Evolutionary conservation across 805 yeast genomes (phyloP).

Genomic region (Kodamaea hsintzibuensis): DNA sequence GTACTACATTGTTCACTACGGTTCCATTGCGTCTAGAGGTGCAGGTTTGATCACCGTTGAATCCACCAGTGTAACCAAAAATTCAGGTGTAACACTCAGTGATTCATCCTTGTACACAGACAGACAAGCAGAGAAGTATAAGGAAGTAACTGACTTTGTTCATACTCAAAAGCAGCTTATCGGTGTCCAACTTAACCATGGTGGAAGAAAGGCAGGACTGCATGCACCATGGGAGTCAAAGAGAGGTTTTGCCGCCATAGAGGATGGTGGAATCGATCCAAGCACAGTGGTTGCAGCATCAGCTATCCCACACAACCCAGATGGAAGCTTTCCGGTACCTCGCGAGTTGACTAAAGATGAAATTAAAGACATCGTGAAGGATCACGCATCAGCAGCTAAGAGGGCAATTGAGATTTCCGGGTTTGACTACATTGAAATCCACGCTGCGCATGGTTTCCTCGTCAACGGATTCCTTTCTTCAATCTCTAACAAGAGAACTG

Average conservation of each 20-base stretch:
- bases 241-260: too few relatives aligned
- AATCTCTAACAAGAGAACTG: constrained; percentile 41
- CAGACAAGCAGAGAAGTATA: constrained; percentile 44
- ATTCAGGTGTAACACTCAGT: constrained; percentile 45
- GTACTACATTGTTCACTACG: constrained; percentile 52
- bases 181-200: constrained; percentile 58
- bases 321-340: too few relatives aligned
- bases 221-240: too few relatives aligned
- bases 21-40: constrained; percentile 47
- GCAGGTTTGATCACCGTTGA: constrained; percentile 52
- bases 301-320: too few relatives aligned
- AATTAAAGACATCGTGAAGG: too few relatives aligned
- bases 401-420: constrained; percentile 43
- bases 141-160: constrained; percentile 43
- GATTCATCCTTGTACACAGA: constrained; percentile 54
- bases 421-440: constrained; percentile 45
- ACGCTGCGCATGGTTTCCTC: constrained; percentile 42
- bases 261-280: too few relatives aligned
- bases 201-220: constrained; percentile 49
- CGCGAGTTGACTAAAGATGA: too few relatives aligned
- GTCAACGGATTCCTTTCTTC: constrained; percentile 42
- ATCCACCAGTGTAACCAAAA: constrained; percentile 41
- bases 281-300: too few relatives aligned
- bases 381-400: constrained; percentile 46
- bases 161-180: constrained; percentile 47